These are phyloP conservation scores for Auriculariales sp. DNA, from an alignment of 768 basidiomycete species.

Conservation along the genomic window DNA sequence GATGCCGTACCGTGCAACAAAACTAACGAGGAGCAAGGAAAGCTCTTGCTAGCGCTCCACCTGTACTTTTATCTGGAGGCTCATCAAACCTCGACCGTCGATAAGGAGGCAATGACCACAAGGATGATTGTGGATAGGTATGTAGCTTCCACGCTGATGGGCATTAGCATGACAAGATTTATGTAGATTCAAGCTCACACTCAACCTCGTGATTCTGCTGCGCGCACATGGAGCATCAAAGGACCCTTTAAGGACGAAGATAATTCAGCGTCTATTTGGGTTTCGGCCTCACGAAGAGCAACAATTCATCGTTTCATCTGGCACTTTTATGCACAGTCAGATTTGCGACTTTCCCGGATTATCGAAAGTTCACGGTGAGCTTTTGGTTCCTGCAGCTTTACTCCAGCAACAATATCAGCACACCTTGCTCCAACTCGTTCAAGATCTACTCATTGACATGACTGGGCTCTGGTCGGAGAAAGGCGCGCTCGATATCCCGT, in stretches of 20 bases:
- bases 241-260: too few relatives aligned
- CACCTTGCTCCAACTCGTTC: neutral
- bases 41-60: neutral
- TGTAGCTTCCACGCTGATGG: neutral
- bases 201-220: too few relatives aligned
- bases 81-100: neutral
- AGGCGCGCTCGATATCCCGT: neutral
- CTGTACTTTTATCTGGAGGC: neutral
- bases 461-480: neutral
- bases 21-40: neutral
- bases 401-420: neutral
- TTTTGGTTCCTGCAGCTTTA: neutral
- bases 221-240: too few relatives aligned
- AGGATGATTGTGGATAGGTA: neutral
- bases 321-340: constrained; percentile 15
- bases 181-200: neutral
- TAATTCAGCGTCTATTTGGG: constrained; percentile 21
- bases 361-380: neutral
- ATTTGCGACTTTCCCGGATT: too few relatives aligned
- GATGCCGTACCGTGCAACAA: too few relatives aligned
- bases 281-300: constrained; percentile 17
- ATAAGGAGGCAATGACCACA: neutral
- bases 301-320: constrained; percentile 14
- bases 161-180: too few relatives aligned
- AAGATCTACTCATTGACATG: neutral